Evolutionary conservation across 2,329 filamentous ascomycete genomes (phyloP).

Genomic region (Leptographium lundbergii): DNA sequence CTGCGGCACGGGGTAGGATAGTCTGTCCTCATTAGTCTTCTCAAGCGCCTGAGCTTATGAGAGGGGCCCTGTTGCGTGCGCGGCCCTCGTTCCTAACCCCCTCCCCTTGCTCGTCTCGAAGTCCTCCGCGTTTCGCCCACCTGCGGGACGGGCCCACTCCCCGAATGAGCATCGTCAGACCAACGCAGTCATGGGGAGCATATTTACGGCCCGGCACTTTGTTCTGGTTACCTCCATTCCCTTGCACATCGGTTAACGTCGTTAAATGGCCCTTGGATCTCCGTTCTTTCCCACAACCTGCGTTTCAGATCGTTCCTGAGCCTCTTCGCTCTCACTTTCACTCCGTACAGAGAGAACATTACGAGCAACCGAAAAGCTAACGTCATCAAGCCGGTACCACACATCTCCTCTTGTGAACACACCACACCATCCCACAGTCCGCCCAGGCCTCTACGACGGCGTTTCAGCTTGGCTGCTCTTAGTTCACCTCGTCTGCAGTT

Average conservation of each 20-base stretch:
- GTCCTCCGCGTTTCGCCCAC: conserved; percentile 12
- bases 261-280: neutral
- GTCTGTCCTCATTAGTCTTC: neutral
- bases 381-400: conserved; percentile 4
- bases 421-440: neutral
- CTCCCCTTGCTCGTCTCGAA: conserved; percentile 8
- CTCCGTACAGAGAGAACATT: neutral
- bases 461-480: neutral
- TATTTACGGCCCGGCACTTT: neutral
- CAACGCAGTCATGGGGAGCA: neutral
- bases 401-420: neutral
- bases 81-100: conserved; percentile 1
- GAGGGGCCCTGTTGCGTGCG: conserved; percentile 2
- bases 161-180: neutral
- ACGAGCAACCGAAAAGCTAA: conserved; percentile 6
- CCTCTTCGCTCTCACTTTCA: neutral
- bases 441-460: neutral
- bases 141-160: conserved; percentile 7
- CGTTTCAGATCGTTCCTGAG: conserved; percentile 7
- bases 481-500: neutral
- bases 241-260: neutral
- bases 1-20: too few relatives aligned
- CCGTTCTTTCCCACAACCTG: neutral
- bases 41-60: neutral
- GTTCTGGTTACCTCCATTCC: neutral